Evolutionary conservation across 129 eudicot species (phyloP), one percentile per base, ranked within the genome.

Genomic region (Sambucus nigra): DNA sequence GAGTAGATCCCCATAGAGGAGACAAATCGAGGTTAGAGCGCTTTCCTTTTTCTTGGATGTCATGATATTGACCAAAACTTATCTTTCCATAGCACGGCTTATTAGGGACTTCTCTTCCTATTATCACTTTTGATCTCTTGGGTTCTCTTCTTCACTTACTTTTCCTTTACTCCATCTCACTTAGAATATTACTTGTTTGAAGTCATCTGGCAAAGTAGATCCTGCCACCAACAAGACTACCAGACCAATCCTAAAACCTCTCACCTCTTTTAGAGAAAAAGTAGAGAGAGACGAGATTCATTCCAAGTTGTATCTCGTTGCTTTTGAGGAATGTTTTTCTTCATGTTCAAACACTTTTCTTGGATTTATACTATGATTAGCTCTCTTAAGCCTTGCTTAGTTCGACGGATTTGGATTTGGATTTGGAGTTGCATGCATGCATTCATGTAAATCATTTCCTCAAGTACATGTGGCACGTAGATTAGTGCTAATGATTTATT

Each of bases 1-100:
- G 70, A 49, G 53, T 72, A 72, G 64, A 66, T 65, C 46, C 64
- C 78, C 78, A 23, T 48, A 53, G 62, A 55, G 73, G 78, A 63
- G 78, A 73, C 78, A 73, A 73, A 35, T 60, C 38, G 73, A 60
- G 60, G 69, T 73, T 73, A n/a, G n/a, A n/a, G n/a, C n/a, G n/a
- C n/a, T n/a, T n/a, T n/a, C n/a, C n/a, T 58, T 25, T 57, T 58
- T 35, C 49, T 61, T 70, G 23, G 53, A 70, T 56, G 59, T 49
- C 57, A 52, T 54, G 24, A 46, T 60, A 19, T 55, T 62, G 59
- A 62, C 51, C 64, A 47, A 35, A 59, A n/a, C 52, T 45, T 18
- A 27, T 13, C 32, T 35, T 48, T 58, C 49, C 46, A 47, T 33
- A 35, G 39, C 35, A 40, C 27, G n/a, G 52, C 46, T 28, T 55